phyloP scores from a whole-genome alignment of 2,329 filamentous ascomycete species.

The Colletotrichum noveboracense region DNA sequence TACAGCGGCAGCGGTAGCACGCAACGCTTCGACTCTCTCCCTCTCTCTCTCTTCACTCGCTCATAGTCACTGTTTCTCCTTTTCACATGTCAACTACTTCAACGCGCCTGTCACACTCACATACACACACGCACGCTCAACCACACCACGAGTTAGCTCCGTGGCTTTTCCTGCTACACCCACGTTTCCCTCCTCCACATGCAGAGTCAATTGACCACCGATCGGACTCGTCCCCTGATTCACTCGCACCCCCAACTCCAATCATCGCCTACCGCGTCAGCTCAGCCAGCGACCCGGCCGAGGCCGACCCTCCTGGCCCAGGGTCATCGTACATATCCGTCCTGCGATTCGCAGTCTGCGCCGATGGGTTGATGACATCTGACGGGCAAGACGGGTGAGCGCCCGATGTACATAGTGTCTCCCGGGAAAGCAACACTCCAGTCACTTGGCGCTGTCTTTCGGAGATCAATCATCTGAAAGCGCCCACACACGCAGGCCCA shows the following conservation, averaged over 20 bases:
- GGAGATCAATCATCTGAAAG: not conserved
- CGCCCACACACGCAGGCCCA: not conserved
- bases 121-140: not conserved
- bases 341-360: not conserved
- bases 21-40: not conserved
- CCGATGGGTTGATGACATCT: not conserved
- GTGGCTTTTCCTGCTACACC: not conserved
- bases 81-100: slow-evolving; percentile 16
- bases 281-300: not conserved
- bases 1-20: not conserved
- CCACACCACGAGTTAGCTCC: not conserved
- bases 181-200: slow-evolving; percentile 4
- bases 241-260: not conserved
- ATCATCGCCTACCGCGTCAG: slow-evolving; percentile 17
- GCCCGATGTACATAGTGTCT: not conserved
- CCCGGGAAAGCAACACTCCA: not conserved
- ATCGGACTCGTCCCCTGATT: slow-evolving; percentile 13
- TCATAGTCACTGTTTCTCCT: not conserved
- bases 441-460: not conserved
- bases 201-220: slow-evolving; percentile 6
- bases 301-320: not conserved
- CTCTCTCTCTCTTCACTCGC: not conserved
- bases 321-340: slow-evolving; percentile 9
- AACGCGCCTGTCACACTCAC: not conserved
- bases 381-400: not conserved